A percentile compares a stretch with the other conserved stretches of the same genome.
Evolutionary conservation across 768 basidiomycete species (phyloP).

Genomic region (Mycena leptocephala): DNA sequence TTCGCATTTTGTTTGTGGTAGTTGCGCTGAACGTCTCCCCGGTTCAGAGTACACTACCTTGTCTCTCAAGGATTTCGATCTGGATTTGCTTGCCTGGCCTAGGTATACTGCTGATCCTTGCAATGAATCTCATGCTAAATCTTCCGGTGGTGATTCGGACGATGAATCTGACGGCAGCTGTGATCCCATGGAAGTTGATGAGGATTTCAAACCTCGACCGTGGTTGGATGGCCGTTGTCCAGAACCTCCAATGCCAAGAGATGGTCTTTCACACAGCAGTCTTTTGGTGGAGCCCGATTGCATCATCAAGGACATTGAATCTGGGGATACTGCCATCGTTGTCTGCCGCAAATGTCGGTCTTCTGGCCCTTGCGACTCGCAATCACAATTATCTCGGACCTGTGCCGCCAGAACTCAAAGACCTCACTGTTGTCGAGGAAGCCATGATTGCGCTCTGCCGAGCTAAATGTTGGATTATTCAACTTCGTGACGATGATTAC

Average conservation of each 20-base stretch:
- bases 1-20: background rate
- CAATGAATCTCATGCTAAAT: background rate
- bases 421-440: background rate
- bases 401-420: background rate
- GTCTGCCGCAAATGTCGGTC: background rate
- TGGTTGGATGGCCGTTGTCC: background rate
- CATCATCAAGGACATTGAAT: background rate
- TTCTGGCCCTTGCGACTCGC: background rate
- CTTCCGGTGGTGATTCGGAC: too few relatives aligned
- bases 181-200: background rate
- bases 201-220: background rate
- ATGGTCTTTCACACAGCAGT: background rate
- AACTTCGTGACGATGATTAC: background rate
- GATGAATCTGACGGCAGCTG: background rate
- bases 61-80: background rate
- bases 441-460: background rate
- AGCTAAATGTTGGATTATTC: background rate
- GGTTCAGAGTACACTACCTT: background rate
- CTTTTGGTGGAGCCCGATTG: background rate
- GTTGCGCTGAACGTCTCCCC: background rate
- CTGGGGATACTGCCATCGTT: background rate
- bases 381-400: background rate
- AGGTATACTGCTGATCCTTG: background rate
- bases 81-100: background rate
- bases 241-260: background rate